Conservation (phyloP, 345 rosid genomes). For the Brassica rapa region DNA sequence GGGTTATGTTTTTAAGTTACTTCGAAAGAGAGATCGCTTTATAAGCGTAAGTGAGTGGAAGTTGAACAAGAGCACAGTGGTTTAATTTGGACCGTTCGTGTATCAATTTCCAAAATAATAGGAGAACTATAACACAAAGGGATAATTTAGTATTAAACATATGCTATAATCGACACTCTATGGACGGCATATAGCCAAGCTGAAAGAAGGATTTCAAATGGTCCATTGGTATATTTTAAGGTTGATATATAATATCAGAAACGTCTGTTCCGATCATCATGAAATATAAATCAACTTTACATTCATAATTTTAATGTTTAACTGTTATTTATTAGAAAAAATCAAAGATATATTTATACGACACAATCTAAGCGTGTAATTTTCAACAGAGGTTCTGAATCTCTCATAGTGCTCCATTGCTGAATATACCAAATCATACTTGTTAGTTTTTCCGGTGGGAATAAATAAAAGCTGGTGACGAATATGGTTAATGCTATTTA, state of each 20-base stretch:
- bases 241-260: slow-evolving; percentile 23
- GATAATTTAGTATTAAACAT: slow-evolving; percentile 10
- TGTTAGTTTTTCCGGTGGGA: not conserved
- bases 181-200: slow-evolving; percentile 24
- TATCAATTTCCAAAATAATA: slow-evolving; percentile 22
- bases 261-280: slow-evolving; percentile 23
- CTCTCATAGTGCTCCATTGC: not conserved
- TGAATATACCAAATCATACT: slow-evolving; percentile 37
- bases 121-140: slow-evolving; percentile 3
- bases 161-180: slow-evolving; percentile 18
- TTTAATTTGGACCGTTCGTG: slow-evolving; percentile 34
- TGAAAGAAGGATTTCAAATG: slow-evolving; percentile 2
- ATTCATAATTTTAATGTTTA: not conserved
- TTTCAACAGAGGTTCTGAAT: slow-evolving; percentile 16
- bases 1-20: slow-evolving; percentile 10
- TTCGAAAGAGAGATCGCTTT: slow-evolving; percentile 12
- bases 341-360: not conserved
- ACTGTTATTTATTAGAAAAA: not conserved
- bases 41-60: slow-evolving; percentile 41
- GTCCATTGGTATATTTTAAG: slow-evolving; percentile 16
- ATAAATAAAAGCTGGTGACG: not conserved
- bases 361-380: slow-evolving; percentile 27
- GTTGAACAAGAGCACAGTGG: slow-evolving; percentile 32
- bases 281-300: not conserved
- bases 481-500: not conserved